These are phyloP conservation scores for Cystobasidium slooffiae DNA, from an alignment of 1,284 basidiomycete species.

Conservation along the genomic window DNA sequence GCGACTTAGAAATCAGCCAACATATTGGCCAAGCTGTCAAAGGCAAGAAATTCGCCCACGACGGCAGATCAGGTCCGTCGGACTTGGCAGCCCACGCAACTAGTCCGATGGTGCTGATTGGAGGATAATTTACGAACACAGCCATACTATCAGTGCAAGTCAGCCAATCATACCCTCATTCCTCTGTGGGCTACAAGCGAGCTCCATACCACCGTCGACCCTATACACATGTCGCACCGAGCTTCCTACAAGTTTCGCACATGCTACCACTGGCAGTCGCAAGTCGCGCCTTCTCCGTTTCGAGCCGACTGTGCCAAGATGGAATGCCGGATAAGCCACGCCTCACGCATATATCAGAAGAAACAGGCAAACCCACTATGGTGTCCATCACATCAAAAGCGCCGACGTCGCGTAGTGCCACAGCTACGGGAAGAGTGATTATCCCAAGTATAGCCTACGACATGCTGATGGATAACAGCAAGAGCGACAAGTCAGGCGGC, in stretches of 20 bases:
- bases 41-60: constrained; percentile 80
- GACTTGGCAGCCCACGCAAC: constrained; percentile 61
- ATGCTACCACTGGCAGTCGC: background rate
- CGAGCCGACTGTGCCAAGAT: background rate
- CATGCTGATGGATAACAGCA: constrained; percentile 56
- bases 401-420: constrained; percentile 70
- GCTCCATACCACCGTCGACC: background rate
- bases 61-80: constrained; percentile 69
- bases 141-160: background rate
- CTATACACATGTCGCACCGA: too few relatives aligned
- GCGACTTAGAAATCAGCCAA: constrained; percentile 68
- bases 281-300: background rate
- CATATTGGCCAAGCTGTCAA: constrained; percentile 61
- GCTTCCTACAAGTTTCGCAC: background rate
- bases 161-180: background rate
- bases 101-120: constrained; percentile 86
- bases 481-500: constrained; percentile 23
- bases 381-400: constrained; percentile 74
- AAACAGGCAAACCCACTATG: constrained; percentile 72
- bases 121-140: constrained; percentile 57
- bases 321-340: constrained; percentile 38
- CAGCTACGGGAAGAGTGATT: constrained; percentile 75
- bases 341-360: constrained; percentile 71
- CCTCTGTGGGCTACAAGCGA: background rate
- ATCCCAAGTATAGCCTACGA: constrained; percentile 70